These are phyloP conservation scores for Pyrenophora seminiperda DNA, from an alignment of 2,329 filamentous ascomycete genomes.

Conservation along the genomic window DNA sequence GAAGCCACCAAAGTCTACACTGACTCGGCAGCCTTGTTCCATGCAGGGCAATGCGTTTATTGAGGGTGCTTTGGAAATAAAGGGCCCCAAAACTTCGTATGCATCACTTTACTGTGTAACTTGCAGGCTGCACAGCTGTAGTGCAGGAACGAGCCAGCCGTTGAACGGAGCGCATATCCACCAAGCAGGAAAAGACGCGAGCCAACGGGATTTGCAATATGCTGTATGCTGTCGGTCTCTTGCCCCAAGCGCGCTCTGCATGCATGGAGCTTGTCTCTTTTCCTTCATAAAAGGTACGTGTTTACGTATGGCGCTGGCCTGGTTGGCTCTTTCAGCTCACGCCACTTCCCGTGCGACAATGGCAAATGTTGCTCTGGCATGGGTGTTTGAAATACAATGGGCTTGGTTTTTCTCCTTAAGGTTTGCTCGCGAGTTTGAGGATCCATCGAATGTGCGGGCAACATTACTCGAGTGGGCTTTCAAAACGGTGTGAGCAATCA, in stretches of 20 bases:
- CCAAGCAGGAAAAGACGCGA: conserved; percentile 10
- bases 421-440: neutral
- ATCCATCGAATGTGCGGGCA: too few relatives aligned
- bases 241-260: conserved; percentile 1
- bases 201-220: conserved; percentile 4
- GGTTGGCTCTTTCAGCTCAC: neutral
- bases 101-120: conserved; percentile 13
- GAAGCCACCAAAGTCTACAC: conserved; percentile 15
- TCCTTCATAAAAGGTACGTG: too few relatives aligned
- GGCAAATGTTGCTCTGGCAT: conserved; percentile 11
- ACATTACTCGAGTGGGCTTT: too few relatives aligned
- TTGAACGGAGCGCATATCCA: conserved; percentile 16
- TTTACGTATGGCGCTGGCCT: neutral
- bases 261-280: conserved; percentile 6
- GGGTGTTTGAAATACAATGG: conserved; percentile 2
- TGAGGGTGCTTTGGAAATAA: conserved; percentile 10
- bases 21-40: conserved; percentile 8
- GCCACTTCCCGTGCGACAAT: conserved; percentile 17
- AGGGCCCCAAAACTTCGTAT: conserved; percentile 10
- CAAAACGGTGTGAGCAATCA: too few relatives aligned
- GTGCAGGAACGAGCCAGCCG: conserved; percentile 20
- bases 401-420: too few relatives aligned
- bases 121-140: conserved; percentile 11
- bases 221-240: too few relatives aligned
- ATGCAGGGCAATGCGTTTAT: too few relatives aligned